A percentile compares a stretch with the other conserved stretches of the same genome.
phyloP scores from a whole-genome alignment of 768 basidiomycete genomes.

The Collybia sordida region DNA sequence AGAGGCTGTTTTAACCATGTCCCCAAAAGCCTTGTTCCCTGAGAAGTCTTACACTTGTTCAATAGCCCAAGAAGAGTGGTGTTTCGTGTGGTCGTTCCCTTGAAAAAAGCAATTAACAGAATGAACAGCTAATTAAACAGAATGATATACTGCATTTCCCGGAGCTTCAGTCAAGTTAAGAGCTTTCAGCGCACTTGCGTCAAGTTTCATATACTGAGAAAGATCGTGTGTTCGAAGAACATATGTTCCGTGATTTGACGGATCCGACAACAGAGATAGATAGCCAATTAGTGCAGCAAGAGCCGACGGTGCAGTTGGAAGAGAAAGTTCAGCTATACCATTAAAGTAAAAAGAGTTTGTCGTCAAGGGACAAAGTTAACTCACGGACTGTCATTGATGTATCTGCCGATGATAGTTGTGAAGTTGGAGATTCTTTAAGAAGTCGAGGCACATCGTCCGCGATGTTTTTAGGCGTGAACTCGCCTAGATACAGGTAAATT shows the following conservation, averaged over 20 bases:
- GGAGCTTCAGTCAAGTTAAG: slow-evolving; percentile 80
- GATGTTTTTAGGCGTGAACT: slow-evolving; percentile 80
- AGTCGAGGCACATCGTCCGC: slow-evolving; percentile 78
- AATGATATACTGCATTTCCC: slow-evolving; percentile 45
- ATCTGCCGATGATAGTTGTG: slow-evolving; percentile 45
- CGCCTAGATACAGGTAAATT: slow-evolving; percentile 46
- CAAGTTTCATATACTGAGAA: slow-evolving; percentile 92
- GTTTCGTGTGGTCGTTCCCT: slow-evolving; percentile 71
- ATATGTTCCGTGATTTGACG: slow-evolving; percentile 78
- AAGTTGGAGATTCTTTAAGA: slow-evolving; percentile 44
- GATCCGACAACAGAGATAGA: slow-evolving; percentile 74
- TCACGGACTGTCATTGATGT: slow-evolving; percentile 53
- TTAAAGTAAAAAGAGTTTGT: not conserved
- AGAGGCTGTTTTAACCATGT: slow-evolving; percentile 97
- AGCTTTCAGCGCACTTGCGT: slow-evolving; percentile 91
- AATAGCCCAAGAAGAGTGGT: slow-evolving; percentile 87
- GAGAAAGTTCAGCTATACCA: slow-evolving; percentile 68
- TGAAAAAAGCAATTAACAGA: slow-evolving; percentile 3
- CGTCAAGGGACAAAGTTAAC: slow-evolving; percentile 18
- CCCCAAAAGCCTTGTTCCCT: slow-evolving; percentile 84
- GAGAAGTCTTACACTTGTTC: slow-evolving; percentile 95
- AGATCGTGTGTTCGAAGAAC: slow-evolving; percentile 86
- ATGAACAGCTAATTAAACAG: not conserved
- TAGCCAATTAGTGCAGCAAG: slow-evolving; percentile 82
- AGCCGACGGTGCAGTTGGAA: slow-evolving; percentile 78